Percentiles rank a stretch among this genome's conserved stretches.
These are phyloP conservation scores for Drechmeria coniospora DNA, from an alignment of 2,329 filamentous ascomycete genomes.

Conservation along the genomic window DNA sequence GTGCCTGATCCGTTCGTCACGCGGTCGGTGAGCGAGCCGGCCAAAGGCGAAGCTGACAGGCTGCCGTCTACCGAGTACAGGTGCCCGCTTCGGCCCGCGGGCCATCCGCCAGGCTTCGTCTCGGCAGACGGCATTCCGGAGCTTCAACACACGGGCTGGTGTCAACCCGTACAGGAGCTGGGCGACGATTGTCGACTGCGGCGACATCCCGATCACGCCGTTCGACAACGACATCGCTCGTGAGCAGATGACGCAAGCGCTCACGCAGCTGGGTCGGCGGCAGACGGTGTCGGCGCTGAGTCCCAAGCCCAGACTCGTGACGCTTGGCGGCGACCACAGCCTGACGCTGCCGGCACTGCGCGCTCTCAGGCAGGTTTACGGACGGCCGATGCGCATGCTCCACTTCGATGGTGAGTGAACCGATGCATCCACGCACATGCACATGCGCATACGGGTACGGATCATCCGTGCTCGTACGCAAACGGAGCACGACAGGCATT, in stretches of 20 bases:
- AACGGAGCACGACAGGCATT: no score
- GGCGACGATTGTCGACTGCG: conserved; percentile 75
- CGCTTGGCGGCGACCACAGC: conserved; percentile 60
- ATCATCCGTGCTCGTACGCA: no score
- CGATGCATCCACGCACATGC: no score
- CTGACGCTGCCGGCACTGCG: conserved; percentile 54
- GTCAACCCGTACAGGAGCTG: conserved; percentile 77
- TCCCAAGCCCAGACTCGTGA: conserved; percentile 42
- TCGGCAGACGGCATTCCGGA: conserved; percentile 64
- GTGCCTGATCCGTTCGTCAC: no score
- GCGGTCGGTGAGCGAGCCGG: no score
- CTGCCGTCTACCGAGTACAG: conserved; percentile 13
- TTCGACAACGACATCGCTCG: conserved; percentile 75
- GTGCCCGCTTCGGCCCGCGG: conserved; percentile 71
- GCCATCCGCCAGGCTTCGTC: conserved; percentile 74
- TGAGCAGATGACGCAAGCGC: conserved; percentile 71
- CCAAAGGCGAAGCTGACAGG: neutral
- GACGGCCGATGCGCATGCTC: conserved; percentile 49
- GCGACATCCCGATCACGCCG: conserved; percentile 75
- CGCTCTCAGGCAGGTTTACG: conserved; percentile 46
- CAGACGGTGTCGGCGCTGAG: conserved; percentile 19
- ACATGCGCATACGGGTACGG: no score
- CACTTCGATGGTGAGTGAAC: conserved; percentile 52
- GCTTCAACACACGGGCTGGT: conserved; percentile 63
- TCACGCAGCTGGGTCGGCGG: conserved; percentile 45